Evolutionary conservation across 495 filamentous ascomycete genomes (phyloP).

Genomic region (Thermochaetoides thermophila): DNA sequence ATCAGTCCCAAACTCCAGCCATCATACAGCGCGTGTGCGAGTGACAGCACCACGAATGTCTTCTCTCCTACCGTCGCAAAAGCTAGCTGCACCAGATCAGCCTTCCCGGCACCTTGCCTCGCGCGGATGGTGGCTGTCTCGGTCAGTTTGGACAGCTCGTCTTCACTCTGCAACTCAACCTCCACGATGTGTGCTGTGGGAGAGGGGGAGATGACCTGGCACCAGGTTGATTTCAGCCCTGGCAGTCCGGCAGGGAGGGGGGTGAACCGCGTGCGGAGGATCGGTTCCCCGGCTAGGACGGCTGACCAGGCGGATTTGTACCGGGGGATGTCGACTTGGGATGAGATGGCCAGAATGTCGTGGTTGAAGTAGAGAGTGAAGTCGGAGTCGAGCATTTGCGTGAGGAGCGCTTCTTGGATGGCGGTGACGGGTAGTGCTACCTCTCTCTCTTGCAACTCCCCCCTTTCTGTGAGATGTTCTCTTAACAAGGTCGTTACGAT

Average conservation of each 20-base stretch:
- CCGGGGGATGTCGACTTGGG: slow-evolving; percentile 30
- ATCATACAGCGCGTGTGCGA: slow-evolving; percentile 70
- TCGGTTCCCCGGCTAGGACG: slow-evolving; percentile 44
- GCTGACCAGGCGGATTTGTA: slow-evolving; percentile 46
- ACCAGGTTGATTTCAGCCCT: slow-evolving; percentile 39
- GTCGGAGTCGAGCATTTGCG: slow-evolving; percentile 52
- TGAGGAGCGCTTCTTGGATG: slow-evolving; percentile 71
- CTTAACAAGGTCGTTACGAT: not conserved
- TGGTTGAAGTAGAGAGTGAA: slow-evolving; percentile 68
- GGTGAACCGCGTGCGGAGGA: slow-evolving; percentile 66
- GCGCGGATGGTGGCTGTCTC: slow-evolving; percentile 18
- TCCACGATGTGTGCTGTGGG: slow-evolving; percentile 6
- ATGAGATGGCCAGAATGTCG: slow-evolving; percentile 43
- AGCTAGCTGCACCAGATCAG: slow-evolving; percentile 27
- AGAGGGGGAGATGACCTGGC: slow-evolving; percentile 42
- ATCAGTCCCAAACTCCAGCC: slow-evolving; percentile 56
- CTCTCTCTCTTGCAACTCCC: slow-evolving; percentile 25
- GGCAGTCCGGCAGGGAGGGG: slow-evolving; percentile 44
- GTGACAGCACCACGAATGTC: slow-evolving; percentile 47
- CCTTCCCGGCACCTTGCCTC: slow-evolving; percentile 8
- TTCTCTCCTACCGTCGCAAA: slow-evolving; percentile 20
- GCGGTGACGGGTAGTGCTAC: slow-evolving; percentile 50
- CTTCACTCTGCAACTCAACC: slow-evolving; percentile 7
- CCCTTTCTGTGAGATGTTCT: not conserved
- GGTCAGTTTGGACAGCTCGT: slow-evolving; percentile 14